Base-by-base conservation (phyloP, 345 rosid genomes). In the Pistacia integerrima region DNA sequence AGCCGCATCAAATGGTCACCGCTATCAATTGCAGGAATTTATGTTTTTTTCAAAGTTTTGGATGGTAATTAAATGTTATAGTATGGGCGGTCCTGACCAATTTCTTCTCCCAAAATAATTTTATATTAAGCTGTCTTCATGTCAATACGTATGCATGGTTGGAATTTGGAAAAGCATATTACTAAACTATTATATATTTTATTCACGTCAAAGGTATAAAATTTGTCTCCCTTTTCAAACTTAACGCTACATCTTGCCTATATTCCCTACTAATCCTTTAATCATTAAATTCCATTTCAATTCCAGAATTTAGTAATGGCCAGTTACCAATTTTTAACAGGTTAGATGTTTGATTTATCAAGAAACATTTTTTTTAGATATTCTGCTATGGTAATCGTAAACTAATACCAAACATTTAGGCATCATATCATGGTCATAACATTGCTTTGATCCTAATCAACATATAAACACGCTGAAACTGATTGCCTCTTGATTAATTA, bases 91-190 rank as follows among this genome's bases (percentile, higher is more conserved):
- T 69, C 54, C 3, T 59, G 13, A 67, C 63, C 57, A 74, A 44
- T 72, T 69, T 75, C 76, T 62, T 55, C 62, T 8, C 33, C 17
- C 10, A 17, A 63, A 67, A 67, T 6, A 49, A 61, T 25, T 65
- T 59, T 28, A 20, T 22, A 64, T 59, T 14, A 74, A 63, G 14
- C 16, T 67, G 74, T 58, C 75, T 80, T 78, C 82, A 30, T 55
- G 67, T 80, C 78, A 64, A 57, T 80, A 77, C 80, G 80, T 77
- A 82, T 69, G 85, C 83, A 79, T 68, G 49, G 60, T 72, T 72
- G 82, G 69, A 67, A 25, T 25, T 25, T 25, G 25, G 25, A 25
- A 25, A 69, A 69, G 38, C 14, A 55, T 25, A 66, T 20, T 20
- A 44, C 14, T 75, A 25, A 30, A 60, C 12, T 11, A 73, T 33